Evolutionary conservation across 2,329 filamentous ascomycete species (phyloP), one percentile per base, ranked within the genome.

Genomic region (Claviceps sp.): DNA sequence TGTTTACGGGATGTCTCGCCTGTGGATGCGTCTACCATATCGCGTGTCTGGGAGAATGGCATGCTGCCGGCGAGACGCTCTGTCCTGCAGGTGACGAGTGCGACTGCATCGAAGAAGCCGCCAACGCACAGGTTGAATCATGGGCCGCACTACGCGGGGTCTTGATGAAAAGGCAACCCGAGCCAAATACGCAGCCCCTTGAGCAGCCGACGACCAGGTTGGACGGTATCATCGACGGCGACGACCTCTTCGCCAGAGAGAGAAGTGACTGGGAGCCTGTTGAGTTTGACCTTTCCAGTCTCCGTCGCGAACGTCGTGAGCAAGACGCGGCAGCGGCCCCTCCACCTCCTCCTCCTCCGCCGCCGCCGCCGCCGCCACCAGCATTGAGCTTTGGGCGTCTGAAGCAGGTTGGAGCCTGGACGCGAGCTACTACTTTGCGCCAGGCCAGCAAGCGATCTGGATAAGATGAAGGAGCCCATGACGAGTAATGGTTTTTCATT

Each of bases 1-100:
- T 82, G 13, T 85, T 81, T 59, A 68, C 77, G 3, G 74, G 80
- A 0, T 85, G 81, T 55, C 70, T 85, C 2, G 73, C 74, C 11
- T 85, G 81, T 56, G 81, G 81, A 13, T 85, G 81, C 57, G 76
- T 75, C 7, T 74, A 72, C 50, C 81, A 85, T 62, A 75, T 81
- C 46, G 63, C 68, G 8, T 85, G 81, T 56, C 69, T 81, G 16
- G 72, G 71, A 2, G 76, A 80, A 59, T 82, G 79, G 78, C 76
- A 80, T 57, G 73, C 69, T 6, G 71, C 73, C 5, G 76, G 76
- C 22, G 77, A 81, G 62, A 73, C 67, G 1, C 65, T 74, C 47
- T 85, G 81, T 52, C 78, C 81, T 0, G 80, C 78, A 0, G 81
- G 80, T 1, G 81, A 84, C 59, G 81, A 84, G 60, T 85, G 81